phyloP scores from a whole-genome alignment of 331 rosid genomes.

The Malus hybrid region DNA sequence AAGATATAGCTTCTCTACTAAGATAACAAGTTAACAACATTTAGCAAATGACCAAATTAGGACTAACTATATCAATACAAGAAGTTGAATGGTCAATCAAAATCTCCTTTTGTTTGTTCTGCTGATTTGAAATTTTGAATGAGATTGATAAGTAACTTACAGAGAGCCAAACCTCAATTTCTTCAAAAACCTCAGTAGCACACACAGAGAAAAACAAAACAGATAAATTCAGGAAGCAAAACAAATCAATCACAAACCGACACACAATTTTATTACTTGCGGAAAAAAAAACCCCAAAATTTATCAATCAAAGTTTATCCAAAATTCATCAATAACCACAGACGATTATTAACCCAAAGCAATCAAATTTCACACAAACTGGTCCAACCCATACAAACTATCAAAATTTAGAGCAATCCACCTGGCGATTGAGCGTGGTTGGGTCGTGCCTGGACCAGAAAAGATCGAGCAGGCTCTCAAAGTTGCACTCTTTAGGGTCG shows the following conservation, averaged over 20 bases:
- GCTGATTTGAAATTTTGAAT: background rate
- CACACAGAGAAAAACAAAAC: background rate
- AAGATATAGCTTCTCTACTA: background rate
- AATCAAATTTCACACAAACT: background rate
- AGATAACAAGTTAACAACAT: background rate
- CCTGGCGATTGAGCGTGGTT: conserved; percentile 84
- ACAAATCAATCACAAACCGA: background rate
- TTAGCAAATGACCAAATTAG: background rate
- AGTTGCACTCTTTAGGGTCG: conserved; percentile 63
- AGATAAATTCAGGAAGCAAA: too few relatives aligned
- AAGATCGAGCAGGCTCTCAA: conserved; percentile 56
- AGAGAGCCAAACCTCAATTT: background rate
- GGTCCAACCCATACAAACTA: background rate
- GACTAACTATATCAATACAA: background rate
- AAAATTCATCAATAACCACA: background rate
- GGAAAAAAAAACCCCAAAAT: background rate
- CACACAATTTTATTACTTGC: background rate
- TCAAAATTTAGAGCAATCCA: conserved; percentile 1
- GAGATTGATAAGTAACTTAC: background rate
- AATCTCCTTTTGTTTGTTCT: background rate
- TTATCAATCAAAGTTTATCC: background rate
- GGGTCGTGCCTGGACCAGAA: conserved; percentile 91
- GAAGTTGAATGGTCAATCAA: background rate
- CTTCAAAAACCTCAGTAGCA: background rate
- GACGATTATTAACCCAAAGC: background rate